Evolutionary conservation across 352 stramenopile species (phyloP).

Genomic region (Peronospora farinosa): DNA sequence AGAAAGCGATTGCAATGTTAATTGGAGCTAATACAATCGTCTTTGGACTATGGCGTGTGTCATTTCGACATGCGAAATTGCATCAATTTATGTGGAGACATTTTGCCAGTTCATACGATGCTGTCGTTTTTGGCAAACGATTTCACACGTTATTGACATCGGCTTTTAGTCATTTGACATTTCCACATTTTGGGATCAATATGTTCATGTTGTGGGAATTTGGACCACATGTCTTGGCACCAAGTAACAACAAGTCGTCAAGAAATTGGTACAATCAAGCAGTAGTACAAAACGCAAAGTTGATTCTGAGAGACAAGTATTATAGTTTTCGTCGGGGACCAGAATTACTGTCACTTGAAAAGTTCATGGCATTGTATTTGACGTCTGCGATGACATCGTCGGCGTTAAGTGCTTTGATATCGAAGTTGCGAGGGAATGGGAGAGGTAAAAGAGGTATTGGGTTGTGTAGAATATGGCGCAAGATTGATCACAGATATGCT

Average conservation of each 20-base stretch:
- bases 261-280: constrained; percentile 47
- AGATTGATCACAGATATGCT: not conserved
- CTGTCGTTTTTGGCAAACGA: constrained; percentile 52
- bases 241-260: constrained; percentile 31
- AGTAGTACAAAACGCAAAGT: constrained; percentile 26
- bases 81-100: constrained; percentile 77
- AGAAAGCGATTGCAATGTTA: constrained; percentile 46
- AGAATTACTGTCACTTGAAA: constrained; percentile 47
- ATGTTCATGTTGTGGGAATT: constrained; percentile 89
- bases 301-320: constrained; percentile 27
- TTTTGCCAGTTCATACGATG: constrained; percentile 80
- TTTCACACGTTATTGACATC: constrained; percentile 72
- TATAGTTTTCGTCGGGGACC: constrained; percentile 21
- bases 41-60: constrained; percentile 72
- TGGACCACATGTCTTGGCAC: constrained; percentile 54
- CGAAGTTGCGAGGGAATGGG: constrained; percentile 50
- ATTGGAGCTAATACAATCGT: constrained; percentile 66
- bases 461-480: not conserved
- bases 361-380: constrained; percentile 67
- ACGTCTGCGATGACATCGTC: constrained; percentile 68
- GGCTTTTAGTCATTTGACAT: constrained; percentile 79
- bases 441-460: constrained; percentile 28
- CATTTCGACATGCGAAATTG: constrained; percentile 37
- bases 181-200: constrained; percentile 78
- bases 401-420: constrained; percentile 56